Evolutionary conservation across 1,284 basidiomycete genomes (phyloP), one percentile per base, ranked within the genome.

Genomic region (Heterobasidion annosum): DNA sequence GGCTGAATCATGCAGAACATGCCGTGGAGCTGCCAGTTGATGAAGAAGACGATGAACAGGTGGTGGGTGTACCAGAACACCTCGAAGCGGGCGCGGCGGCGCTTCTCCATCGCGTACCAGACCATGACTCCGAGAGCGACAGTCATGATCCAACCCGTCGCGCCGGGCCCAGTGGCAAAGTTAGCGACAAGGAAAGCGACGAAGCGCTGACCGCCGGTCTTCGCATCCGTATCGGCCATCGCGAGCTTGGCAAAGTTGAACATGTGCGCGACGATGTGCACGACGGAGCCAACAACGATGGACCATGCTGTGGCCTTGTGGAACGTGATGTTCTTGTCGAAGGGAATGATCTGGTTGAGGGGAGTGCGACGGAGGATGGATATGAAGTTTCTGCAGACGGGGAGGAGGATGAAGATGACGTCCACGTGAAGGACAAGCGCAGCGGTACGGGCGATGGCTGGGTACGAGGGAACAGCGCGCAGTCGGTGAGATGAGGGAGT

Each of bases 1-100:
- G 92, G 91, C 71, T 91, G 73, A 70, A 92, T 90, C 88, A 91
- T 91, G 69, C 91, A 94, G 79, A 93, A 93, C 88, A 94, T 89
- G 54, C 93, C 92, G 66, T 95, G 93, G 40, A 94, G 74, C 68
- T 95, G 92, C 92, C 93, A 95, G 63, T 76, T 74, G 67, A 91
- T 78, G 75, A 96, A 96, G 78, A 93, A 93, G 58, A 91, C 66
- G 63, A 94, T 82, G 74, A 93, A 93, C 52, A 96, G 76, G 68
- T 93, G 91, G 67, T 93, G 90, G 13, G 82, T 79, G 70, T 93
- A 94, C 89, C 91, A 94, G 74, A 95, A 95, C 63, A 78, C 70
- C 70, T 94, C 91, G 64, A 91, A 94, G 63, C 83, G 75, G 8
- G 80, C 78, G 55, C 82, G 76, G 54, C 85, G 79, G 16, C 78